phyloP scores from a whole-genome alignment of 352 stramenopile genomes.

The Plasmopara viticola region DNA sequence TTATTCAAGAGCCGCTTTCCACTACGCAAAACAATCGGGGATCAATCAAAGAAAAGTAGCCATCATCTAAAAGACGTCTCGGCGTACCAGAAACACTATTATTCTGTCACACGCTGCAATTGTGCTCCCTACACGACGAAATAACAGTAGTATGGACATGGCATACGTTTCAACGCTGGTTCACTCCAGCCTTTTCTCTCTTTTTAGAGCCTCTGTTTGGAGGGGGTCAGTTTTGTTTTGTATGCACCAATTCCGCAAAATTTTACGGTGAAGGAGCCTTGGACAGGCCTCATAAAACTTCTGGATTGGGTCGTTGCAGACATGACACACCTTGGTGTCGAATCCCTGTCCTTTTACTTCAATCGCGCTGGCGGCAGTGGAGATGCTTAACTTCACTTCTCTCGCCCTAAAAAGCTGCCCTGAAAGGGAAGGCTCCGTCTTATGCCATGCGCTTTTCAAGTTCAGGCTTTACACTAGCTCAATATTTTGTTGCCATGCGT shows the following conservation, averaged over 20 bases:
- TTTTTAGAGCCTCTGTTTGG: background rate
- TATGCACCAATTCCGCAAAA: background rate
- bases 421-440: background rate
- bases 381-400: background rate
- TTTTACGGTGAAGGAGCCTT: background rate
- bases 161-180: background rate
- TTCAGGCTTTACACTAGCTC: background rate
- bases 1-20: background rate
- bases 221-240: background rate
- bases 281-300: background rate
- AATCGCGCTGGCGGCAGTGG: background rate
- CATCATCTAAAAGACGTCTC: background rate
- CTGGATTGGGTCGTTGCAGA: background rate
- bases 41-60: background rate
- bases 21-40: background rate
- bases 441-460: background rate
- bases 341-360: background rate
- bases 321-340: background rate
- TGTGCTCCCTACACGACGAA: background rate
- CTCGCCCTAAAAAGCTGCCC: background rate
- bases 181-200: background rate
- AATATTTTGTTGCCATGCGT: background rate
- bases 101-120: background rate
- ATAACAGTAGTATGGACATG: background rate
- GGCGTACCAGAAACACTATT: background rate